Base-by-base conservation (phyloP, 306 rosid genomes). In the Casuarina equisetifolia region DNA sequence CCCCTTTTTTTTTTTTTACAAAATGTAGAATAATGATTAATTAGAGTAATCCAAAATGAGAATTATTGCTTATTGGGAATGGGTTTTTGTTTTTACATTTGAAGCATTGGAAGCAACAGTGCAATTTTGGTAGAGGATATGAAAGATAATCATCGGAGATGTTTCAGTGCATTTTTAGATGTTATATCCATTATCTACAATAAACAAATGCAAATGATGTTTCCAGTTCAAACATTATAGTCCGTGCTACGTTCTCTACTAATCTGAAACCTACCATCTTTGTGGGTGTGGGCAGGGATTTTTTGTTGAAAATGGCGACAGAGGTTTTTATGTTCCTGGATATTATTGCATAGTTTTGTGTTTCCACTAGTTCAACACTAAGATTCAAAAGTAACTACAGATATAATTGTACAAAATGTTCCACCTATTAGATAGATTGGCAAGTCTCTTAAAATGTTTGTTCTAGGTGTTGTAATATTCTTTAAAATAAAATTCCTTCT, bases 11-110 rank as follows among this genome's bases (percentile, higher is more conserved):
- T 62, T 15, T 11, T 3, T 2, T 63, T 7, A 39, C 42, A 16
- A 39, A 17, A 42, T 42, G 71, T 67, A 67, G 71, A 67, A 67
- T 67, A 67, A 67, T n/a, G 36, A 13, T n/a, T n/a, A 5, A 8
- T 66, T 42, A 42, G 36, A 67, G 40, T 42, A 42, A 67, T 42
- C 12, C 12, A 50, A 8, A 42, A 67, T 42, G 50, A 67, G 71
- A 67, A 42, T 40, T 64, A 6, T 66, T 64, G 48, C 40, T 64
- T 4, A 25, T 40, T 40, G 32, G 20, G 3, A 66, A 19, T 40
- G 32, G 46, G 70, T 66, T 66, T 40, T 10, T 66, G 49, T 40
- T 25, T 57, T 7, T 11, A 57, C 63, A 57, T 20, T 19, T 19
- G 36, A 57, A 7, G 11, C 9, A 9, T 17, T 16, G 2, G 44